Evolutionary conservation across 2,329 filamentous ascomycete species (phyloP).

Genomic region (Aspergillus aculeatinus): DNA sequence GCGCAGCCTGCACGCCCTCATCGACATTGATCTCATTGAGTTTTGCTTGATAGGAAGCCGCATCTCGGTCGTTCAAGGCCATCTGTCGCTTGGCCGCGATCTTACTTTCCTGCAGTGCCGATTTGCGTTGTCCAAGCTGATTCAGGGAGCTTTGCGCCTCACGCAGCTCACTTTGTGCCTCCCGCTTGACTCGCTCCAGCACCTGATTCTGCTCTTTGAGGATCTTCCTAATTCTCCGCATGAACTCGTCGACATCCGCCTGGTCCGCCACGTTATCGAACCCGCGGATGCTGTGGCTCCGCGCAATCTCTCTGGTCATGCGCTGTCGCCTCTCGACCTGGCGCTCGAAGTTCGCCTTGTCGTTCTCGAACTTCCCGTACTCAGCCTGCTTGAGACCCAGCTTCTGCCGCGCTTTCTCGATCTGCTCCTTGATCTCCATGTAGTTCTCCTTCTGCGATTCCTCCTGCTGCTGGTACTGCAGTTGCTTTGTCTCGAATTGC

Average conservation of each 20-base stretch:
- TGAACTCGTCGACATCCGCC: slow-evolving; percentile 70
- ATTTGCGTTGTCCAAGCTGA: slow-evolving; percentile 71
- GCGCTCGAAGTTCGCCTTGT: slow-evolving; percentile 82
- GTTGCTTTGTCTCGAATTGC: slow-evolving; percentile 74
- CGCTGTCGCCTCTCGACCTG: slow-evolving; percentile 70
- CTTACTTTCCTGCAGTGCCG: slow-evolving; percentile 71
- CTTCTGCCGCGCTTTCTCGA: slow-evolving; percentile 48
- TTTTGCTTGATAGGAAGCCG: slow-evolving; percentile 64
- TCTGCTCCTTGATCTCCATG: slow-evolving; percentile 56
- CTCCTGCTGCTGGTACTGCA: slow-evolving; percentile 63
- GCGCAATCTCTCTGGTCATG: slow-evolving; percentile 75
- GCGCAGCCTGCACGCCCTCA: slow-evolving; percentile 75
- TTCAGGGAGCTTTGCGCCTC: slow-evolving; percentile 71
- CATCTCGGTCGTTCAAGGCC: slow-evolving; percentile 68
- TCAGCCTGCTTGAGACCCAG: slow-evolving; percentile 45
- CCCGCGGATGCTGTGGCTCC: slow-evolving; percentile 75
- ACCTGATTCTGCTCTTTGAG: slow-evolving; percentile 75
- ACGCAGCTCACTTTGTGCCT: slow-evolving; percentile 72
- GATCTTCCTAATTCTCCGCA: slow-evolving; percentile 72
- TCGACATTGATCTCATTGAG: slow-evolving; percentile 75
- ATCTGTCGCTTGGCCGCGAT: slow-evolving; percentile 72
- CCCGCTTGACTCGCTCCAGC: slow-evolving; percentile 70
- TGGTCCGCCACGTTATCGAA: slow-evolving; percentile 79
- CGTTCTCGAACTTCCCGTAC: slow-evolving; percentile 73
- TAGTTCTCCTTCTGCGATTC: slow-evolving; percentile 65